Base-by-base conservation (phyloP, 768 basidiomycete genomes). In the Mrakia hoshinonis region DNA sequence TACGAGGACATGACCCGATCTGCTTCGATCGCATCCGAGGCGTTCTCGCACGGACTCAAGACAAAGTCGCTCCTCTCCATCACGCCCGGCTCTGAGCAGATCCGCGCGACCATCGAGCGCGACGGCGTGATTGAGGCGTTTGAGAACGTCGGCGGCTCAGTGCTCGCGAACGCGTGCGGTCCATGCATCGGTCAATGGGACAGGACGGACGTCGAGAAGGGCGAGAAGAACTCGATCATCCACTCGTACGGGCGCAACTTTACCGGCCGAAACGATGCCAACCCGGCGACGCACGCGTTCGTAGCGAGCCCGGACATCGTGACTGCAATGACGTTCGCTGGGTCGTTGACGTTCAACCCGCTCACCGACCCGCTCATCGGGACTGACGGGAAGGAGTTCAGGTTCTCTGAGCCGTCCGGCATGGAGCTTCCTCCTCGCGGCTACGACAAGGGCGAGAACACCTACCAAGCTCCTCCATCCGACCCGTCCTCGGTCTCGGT, bases 231-330 rank as follows among this genome's bases (percentile, higher is more conserved):
- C 86, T 95, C 96, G 55, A 99, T 98, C 84, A 91, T 99, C 82
- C 95, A 95, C 66, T 97, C 94, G 24, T 99, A 99, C 86, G 98
- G 98, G 87, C 94, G 96, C 80, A 99, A 99, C 88, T 99, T 99
- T 84, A 98, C 96, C 75, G 96, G 95, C 70, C 92, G 96, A 79
- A 99, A 99, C 81, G 96, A 98, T 77, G 94, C 96, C 76, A 98
- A 99, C 86, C 93, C 95, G 26, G 93, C 93, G 73, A 99, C 96
- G 39, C 96, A 98, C 81, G 79, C 79, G 67, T 80, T 80, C 73
- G 79, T 80, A 65, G 77, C 79, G 65, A 79, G 79, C 54, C 79
- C 79, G 54, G 79, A 80, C 74, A 83, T 99, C 79, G 95, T 97
- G 79, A 97, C 95, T 75, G 96, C 96, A 73, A 88, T 99, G 85